Conservation (phyloP, 2,329 filamentous ascomycete species). For the Exophiala bonariae region DNA sequence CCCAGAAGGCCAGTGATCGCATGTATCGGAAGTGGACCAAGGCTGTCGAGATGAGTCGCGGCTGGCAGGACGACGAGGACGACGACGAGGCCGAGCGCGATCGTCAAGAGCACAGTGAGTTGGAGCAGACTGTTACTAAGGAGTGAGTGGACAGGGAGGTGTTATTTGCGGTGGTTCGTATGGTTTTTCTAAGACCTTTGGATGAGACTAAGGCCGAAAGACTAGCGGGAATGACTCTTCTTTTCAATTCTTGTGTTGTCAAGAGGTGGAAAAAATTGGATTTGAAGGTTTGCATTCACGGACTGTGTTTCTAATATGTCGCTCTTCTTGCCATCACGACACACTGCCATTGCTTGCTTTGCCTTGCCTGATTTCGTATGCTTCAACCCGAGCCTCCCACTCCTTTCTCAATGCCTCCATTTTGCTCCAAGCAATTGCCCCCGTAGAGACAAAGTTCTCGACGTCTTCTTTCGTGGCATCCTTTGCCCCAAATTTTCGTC, state of each 20-base stretch:
- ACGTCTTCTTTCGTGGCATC: conserved; percentile 63
- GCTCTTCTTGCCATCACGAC: background rate
- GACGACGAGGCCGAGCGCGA: conserved; percentile 11
- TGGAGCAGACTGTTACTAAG: conserved; percentile 2
- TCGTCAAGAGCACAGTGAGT: conserved; percentile 7
- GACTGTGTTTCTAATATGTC: no score
- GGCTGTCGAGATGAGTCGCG: conserved; percentile 75
- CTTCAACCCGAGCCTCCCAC: conserved; percentile 59
- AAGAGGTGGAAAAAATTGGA: no score
- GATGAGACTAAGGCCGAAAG: no score
- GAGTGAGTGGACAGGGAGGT: no score
- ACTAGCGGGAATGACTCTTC: no score
- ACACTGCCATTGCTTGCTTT: conserved; percentile 9
- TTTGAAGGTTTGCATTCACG: no score
- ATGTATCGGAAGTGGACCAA: conserved; percentile 73
- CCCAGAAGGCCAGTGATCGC: conserved; percentile 56
- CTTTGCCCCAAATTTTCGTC: conserved; percentile 58
- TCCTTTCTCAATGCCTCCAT: conserved; percentile 69
- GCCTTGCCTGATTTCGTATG: conserved; percentile 34
- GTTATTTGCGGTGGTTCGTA: background rate
- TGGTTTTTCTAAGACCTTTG: no score
- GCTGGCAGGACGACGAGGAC: conserved; percentile 56
- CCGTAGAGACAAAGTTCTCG: conserved; percentile 62
- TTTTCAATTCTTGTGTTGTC: no score
- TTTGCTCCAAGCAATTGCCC: conserved; percentile 63